Percentiles rank a stretch among this genome's conserved stretches.
phyloP scores from a whole-genome alignment of 164 flowering plant genomes.

The Dillenia suffruticosa region DNA sequence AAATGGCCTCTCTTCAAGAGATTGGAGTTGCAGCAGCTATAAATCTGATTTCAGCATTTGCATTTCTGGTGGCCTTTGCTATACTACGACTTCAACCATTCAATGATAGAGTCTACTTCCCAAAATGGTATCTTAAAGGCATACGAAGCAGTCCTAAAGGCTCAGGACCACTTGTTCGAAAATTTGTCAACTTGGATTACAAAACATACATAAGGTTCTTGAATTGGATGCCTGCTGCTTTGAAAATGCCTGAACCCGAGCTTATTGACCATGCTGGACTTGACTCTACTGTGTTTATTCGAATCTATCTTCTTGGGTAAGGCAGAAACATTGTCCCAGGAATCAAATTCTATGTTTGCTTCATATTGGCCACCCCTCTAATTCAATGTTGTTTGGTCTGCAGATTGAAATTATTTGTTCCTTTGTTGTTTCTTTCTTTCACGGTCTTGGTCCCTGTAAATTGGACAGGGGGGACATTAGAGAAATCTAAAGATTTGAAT shows the following conservation, averaged over 20 bases:
- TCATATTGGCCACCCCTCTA: constrained; percentile 1
- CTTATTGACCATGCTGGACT: constrained; percentile 91
- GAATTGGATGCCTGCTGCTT: constrained; percentile 94
- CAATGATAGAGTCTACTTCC: constrained; percentile 89
- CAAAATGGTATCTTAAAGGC: constrained; percentile 93
- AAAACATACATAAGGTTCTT: constrained; percentile 62
- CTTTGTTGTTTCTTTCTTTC: constrained; percentile 56
- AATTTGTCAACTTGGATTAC: constrained; percentile 66
- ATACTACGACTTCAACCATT: constrained; percentile 79
- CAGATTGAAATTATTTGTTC: constrained; percentile 78
- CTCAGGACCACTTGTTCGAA: constrained; percentile 48
- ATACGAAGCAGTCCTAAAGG: constrained; percentile 66
- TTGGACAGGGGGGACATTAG: constrained; percentile 50
- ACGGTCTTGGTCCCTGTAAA: constrained; percentile 81
- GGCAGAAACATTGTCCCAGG: constrained; percentile 9
- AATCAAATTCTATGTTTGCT: not conserved
- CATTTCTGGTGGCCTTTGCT: constrained; percentile 78
- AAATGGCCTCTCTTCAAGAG: constrained; percentile 73
- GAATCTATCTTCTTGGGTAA: constrained; percentile 93
- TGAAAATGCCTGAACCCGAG: constrained; percentile 88
- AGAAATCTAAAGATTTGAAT: constrained; percentile 30
- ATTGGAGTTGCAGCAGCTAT: constrained; percentile 62
- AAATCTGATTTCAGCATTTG: constrained; percentile 59
- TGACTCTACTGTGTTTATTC: constrained; percentile 77
- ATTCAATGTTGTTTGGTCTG: constrained; percentile 9